These are phyloP conservation scores for Geotrichum ghanense DNA, from an alignment of 805 yeast genomes.

Conservation along the genomic window DNA sequence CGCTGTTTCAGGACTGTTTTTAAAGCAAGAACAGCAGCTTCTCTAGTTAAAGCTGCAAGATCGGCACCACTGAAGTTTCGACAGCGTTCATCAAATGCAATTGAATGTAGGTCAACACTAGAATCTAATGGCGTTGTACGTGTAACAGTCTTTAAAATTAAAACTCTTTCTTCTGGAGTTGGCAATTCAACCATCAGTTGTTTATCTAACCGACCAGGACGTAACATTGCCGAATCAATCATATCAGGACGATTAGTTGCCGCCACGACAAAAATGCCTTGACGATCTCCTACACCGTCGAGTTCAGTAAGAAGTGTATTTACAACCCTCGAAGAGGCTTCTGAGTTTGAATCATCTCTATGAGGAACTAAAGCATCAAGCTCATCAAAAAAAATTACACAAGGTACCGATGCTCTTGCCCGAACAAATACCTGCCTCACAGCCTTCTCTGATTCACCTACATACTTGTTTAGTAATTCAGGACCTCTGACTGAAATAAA, in stretches of 20 bases:
- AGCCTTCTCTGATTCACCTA: conserved; percentile 92
- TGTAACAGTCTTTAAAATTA: conserved; percentile 70
- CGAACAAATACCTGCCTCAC: conserved; percentile 87
- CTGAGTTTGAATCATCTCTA: conserved; percentile 80
- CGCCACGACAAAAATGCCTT: conserved; percentile 89
- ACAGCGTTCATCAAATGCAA: conserved; percentile 72
- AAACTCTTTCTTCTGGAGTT: conserved; percentile 60
- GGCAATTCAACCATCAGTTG: conserved; percentile 88
- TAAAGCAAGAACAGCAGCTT: conserved; percentile 84
- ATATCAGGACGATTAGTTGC: conserved; percentile 97
- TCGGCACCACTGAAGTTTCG: conserved; percentile 95
- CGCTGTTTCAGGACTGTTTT: conserved; percentile 37
- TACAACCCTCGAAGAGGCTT: conserved; percentile 86
- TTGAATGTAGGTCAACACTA: conserved; percentile 45
- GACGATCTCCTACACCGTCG: conserved; percentile 87
- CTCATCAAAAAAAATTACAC: conserved; percentile 92
- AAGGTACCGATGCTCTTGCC: conserved; percentile 88
- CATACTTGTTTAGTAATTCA: conserved; percentile 84
- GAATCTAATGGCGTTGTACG: conserved; percentile 60
- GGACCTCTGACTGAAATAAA: conserved; percentile 96
- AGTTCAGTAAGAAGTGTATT: conserved; percentile 88
- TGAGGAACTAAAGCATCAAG: conserved; percentile 92
- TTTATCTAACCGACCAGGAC: conserved; percentile 94
- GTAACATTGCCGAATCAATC: conserved; percentile 95
- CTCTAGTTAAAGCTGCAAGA: conserved; percentile 80